Percentiles rank a stretch among this genome's conserved stretches.
Evolutionary conservation across 1,284 basidiomycete genomes (phyloP).

Genomic region (Tilletia indica): DNA sequence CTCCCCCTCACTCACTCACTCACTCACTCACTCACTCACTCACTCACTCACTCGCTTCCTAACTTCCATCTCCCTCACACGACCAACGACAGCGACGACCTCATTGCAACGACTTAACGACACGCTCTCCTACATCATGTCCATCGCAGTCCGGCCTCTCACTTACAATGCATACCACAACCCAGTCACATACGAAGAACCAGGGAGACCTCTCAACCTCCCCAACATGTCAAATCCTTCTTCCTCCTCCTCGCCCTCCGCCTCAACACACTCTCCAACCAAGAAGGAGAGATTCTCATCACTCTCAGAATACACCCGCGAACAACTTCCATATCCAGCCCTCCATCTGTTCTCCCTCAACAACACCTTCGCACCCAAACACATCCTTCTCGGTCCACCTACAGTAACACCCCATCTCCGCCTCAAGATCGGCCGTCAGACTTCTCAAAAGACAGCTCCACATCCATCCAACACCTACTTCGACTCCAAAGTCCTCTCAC

Average conservation of each 20-base stretch:
- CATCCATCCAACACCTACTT: slow-evolving; percentile 97
- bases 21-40: background rate
- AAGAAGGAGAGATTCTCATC: no score
- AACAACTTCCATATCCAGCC: slow-evolving; percentile 41
- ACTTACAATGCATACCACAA: slow-evolving; percentile 15
- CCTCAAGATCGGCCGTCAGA: slow-evolving; percentile 95
- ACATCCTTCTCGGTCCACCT: slow-evolving; percentile 75
- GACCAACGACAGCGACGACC: no score
- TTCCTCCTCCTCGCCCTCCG: background rate
- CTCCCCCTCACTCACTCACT: no score
- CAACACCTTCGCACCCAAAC: slow-evolving; percentile 92
- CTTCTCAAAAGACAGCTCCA: slow-evolving; percentile 91
- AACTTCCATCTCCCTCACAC: no score
- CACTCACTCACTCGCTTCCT: no score
- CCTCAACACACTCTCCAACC: no score
- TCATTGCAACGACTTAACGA: no score
- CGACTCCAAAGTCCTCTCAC: slow-evolving; percentile 90
- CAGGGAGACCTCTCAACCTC: background rate
- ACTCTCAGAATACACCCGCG: background rate
- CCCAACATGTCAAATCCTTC: background rate
- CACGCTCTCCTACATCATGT: background rate
- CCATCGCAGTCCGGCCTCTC: slow-evolving; percentile 1
- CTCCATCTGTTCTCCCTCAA: slow-evolving; percentile 81
- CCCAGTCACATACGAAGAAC: slow-evolving; percentile 15
- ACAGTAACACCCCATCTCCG: slow-evolving; percentile 47